Evolutionary conservation across 805 yeast species (phyloP).

Genomic region (Candida insectorum): DNA sequence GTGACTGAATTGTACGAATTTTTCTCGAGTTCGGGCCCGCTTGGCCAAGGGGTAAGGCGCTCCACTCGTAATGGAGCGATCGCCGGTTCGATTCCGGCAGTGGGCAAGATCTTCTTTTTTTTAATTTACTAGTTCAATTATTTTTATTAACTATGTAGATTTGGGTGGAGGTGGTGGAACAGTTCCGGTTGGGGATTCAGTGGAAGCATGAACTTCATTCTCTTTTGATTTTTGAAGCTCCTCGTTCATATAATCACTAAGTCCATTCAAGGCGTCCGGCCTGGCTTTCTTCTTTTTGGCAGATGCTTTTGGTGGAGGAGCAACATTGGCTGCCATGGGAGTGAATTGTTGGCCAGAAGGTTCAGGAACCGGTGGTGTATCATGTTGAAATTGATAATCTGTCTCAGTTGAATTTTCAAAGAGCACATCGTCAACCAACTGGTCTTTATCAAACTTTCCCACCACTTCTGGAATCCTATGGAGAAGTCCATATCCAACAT

Average conservation of each 20-base stretch:
- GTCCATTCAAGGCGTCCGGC: constrained; percentile 20
- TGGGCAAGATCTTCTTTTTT: constrained; percentile 31
- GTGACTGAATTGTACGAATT: no score
- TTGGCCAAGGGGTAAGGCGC: constrained; percentile 56
- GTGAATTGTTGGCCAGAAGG: constrained; percentile 5
- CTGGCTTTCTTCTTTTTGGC: constrained; percentile 26
- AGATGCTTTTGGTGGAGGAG: constrained; percentile 11
- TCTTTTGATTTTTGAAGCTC: constrained; percentile 40
- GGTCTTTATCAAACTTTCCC: constrained; percentile 43
- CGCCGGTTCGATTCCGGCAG: constrained; percentile 54
- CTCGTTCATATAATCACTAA: constrained; percentile 41
- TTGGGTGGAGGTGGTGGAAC: constrained; percentile 32
- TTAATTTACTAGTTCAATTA: background rate
- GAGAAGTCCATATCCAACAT: constrained; percentile 87
- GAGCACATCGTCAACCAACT: constrained; percentile 30
- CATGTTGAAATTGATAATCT: constrained; percentile 14
- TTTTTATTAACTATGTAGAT: constrained; percentile 3
- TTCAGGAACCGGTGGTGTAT: constrained; percentile 6
- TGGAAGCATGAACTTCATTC: constrained; percentile 19
- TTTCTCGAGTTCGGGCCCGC: constrained; percentile 39
- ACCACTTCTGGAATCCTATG: constrained; percentile 78
- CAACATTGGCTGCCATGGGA: constrained; percentile 3
- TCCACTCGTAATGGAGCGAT: constrained; percentile 54
- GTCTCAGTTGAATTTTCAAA: constrained; percentile 24
- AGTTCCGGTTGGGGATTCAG: background rate